Evolutionary conservation across 2,329 filamentous ascomycete species (phyloP), one percentile per base, ranked within the genome.

Genomic region (Aspergillus viridinutans): DNA sequence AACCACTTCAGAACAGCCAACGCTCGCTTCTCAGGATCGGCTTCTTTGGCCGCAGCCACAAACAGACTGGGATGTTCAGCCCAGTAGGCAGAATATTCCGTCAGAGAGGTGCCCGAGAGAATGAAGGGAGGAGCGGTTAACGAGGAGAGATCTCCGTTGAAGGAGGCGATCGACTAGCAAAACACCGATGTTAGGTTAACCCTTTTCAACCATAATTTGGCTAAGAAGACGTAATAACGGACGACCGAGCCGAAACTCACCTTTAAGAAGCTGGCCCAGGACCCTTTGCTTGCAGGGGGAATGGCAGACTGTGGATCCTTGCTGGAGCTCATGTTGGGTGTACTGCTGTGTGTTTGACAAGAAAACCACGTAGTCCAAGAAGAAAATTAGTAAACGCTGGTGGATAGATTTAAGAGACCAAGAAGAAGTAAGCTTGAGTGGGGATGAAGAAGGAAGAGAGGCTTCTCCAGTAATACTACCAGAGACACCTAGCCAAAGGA

Each of bases 1-100:
- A 97, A 97, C 93, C 93, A 97, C 76, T 93, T 95, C 67, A 97
- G 80, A n/a, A 97, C 93, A 35, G 93, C 81, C 64, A 96, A 77
- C 21, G 90, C 88, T 60, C 93, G 86, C 79, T 91, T 94, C 67
- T 89, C 85, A 0, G 92, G 84, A 71, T 96, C 89, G 53, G 86
- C 67, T 73, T 96, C 92, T 57, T 83, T 81, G 50, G 91, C 89
- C 2, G 93, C 90, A 12, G 92, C 92, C 58, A 91, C 85, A 65
- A 97, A 89, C 59, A 96, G 77, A 20, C 80, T 75, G 3, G 90
- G 90, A 68, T 92, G 88, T 65, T 91, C 89, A 61, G 86, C 87
- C 90, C 90, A 93, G 78, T 92, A 92, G 53, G 88, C 84, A 60
- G 88, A 90, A 78, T 90, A 92, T 72, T 93, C 90, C 65, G 88